phyloP scores from a whole-genome alignment of 805 yeast species.

The Nakazawaea siamensis region DNA sequence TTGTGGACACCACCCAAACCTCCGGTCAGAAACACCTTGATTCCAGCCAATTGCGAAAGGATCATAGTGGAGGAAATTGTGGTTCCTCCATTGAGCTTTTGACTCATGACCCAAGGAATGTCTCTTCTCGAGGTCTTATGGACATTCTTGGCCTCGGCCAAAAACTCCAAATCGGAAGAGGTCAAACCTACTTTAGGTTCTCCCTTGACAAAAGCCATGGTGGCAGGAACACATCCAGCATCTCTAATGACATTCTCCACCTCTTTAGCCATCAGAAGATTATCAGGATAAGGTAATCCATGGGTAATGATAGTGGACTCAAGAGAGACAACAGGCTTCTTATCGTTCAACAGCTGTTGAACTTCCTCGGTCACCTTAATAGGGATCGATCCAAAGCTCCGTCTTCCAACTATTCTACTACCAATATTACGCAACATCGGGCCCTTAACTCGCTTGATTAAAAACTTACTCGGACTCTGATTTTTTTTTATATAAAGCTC shows the following conservation, averaged over 20 bases:
- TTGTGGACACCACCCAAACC: conserved; percentile 91
- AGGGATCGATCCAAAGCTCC: conserved; percentile 5
- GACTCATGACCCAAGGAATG: conserved; percentile 62
- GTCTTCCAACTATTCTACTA: not conserved
- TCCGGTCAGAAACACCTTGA: conserved; percentile 84
- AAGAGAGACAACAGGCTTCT: conserved; percentile 67
- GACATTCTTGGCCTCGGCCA: conserved; percentile 33
- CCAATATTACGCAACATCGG: not conserved
- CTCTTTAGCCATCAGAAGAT: conserved; percentile 58
- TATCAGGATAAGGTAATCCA: conserved; percentile 79
- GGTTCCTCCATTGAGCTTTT: conserved; percentile 70
- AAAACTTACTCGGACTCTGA: too few species aligned
- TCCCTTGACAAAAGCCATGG: conserved; percentile 73
- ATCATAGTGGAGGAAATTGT: conserved; percentile 89
- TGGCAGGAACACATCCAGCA: conserved; percentile 74
- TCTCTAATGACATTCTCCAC: conserved; percentile 58
- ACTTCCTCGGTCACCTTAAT: conserved; percentile 34
- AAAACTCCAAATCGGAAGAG: conserved; percentile 33
- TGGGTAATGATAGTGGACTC: conserved; percentile 88
- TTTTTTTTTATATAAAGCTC: too few species aligned
- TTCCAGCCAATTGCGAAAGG: conserved; percentile 65
- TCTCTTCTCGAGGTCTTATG: conserved; percentile 76
- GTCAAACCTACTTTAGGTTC: conserved; percentile 61
- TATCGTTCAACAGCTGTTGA: conserved; percentile 46
- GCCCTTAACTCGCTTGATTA: too few species aligned